Percentiles rank a stretch among this genome's conserved stretches.
phyloP scores from a whole-genome alignment of 768 basidiomycete genomes.

The Mycena crocata region DNA sequence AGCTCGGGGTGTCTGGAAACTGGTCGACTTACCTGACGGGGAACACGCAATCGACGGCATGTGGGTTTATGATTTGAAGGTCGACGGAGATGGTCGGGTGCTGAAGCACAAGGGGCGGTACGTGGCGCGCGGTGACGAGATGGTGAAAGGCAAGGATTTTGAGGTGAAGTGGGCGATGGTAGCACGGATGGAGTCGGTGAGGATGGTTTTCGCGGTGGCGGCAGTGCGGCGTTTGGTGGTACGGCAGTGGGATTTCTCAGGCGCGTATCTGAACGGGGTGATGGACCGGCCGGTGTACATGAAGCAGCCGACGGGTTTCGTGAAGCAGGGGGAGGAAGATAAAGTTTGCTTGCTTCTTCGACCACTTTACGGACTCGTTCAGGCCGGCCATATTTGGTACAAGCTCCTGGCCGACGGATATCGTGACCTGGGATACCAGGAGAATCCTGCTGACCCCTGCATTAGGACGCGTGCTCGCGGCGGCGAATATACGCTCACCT shows the following conservation, averaged over 20 bases:
- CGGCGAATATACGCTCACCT: neutral
- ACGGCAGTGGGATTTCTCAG: slow-evolving; percentile 1
- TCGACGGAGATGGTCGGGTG: slow-evolving; percentile 44
- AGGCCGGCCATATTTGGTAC: slow-evolving; percentile 1
- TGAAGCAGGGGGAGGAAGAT: neutral
- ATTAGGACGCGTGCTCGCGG: neutral
- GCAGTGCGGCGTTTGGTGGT: neutral
- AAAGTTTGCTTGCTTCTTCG: too few species aligned
- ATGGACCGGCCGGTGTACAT: neutral
- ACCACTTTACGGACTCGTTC: neutral
- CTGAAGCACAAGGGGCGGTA: slow-evolving; percentile 51
- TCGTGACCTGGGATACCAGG: neutral
- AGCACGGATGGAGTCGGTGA: slow-evolving; percentile 9
- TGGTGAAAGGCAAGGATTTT: slow-evolving; percentile 5
- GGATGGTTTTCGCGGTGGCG: neutral
- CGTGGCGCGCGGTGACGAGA: slow-evolving; percentile 48
- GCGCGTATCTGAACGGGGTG: neutral
- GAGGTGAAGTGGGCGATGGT: slow-evolving; percentile 9
- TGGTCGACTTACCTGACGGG: slow-evolving; percentile 5
- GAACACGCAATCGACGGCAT: slow-evolving; percentile 34
- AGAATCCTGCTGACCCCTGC: neutral
- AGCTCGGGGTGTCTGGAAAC: slow-evolving; percentile 1
- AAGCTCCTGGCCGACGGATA: neutral
- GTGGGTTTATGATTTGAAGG: slow-evolving; percentile 55
- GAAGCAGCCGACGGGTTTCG: neutral